Evolutionary conservation across 1,284 basidiomycete genomes (phyloP).

Genomic region (Pholiota adiposa): DNA sequence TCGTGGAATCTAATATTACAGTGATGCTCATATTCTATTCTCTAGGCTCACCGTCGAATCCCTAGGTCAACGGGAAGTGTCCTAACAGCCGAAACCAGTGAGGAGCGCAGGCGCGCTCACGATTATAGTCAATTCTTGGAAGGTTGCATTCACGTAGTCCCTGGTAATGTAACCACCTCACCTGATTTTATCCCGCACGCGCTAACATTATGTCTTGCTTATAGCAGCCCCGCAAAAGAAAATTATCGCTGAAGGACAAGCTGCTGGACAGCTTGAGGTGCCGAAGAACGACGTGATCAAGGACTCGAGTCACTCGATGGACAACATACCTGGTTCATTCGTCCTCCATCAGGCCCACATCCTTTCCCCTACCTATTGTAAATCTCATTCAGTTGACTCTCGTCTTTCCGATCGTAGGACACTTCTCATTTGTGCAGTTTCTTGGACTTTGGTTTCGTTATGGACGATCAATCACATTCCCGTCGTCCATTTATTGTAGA

Average conservation of each 20-base stretch:
- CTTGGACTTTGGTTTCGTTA: background rate
- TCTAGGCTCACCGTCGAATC: background rate
- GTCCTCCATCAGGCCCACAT: too few species aligned
- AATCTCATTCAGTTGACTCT: too few species aligned
- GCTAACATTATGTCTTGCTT: conserved; percentile 10
- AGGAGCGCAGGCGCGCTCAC: conserved; percentile 7
- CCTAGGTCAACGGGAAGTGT: background rate
- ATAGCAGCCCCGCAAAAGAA: conserved; percentile 5
- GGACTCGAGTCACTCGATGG: background rate
- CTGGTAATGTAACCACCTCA: conserved; percentile 23
- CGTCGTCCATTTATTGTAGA: background rate
- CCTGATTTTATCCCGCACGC: background rate
- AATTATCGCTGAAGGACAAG: conserved; percentile 13
- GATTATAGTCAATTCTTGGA: background rate
- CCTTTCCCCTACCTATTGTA: too few species aligned
- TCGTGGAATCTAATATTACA: background rate
- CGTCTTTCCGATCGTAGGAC: background rate
- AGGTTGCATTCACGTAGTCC: background rate
- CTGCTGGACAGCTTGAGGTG: conserved; percentile 15
- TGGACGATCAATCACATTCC: background rate
- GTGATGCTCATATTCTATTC: background rate
- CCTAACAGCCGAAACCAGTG: too few species aligned
- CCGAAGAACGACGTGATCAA: conserved; percentile 6
- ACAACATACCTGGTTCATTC: too few species aligned
- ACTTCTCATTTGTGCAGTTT: background rate